Conservation (phyloP, 768 basidiomycete species). For the Kwoniella botswanensis region DNA sequence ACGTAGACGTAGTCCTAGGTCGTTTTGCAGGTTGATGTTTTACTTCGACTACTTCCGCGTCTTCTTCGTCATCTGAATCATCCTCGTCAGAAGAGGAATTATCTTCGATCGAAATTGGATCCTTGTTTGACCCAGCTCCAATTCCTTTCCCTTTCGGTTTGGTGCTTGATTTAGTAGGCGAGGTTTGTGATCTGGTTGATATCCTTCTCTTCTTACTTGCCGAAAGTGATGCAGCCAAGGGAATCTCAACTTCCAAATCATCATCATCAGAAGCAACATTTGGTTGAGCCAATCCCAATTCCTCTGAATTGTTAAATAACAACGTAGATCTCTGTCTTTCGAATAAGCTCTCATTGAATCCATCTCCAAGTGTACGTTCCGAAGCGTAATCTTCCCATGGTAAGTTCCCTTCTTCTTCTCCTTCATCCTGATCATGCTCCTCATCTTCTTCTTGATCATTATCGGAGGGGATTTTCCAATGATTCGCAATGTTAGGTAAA, state of each 20-base stretch:
- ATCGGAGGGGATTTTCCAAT: neutral
- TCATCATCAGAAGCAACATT: neutral
- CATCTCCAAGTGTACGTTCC: slow-evolving; percentile 48
- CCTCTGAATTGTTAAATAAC: slow-evolving; percentile 31
- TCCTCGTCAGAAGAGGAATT: slow-evolving; percentile 34
- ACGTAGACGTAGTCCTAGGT: slow-evolving; percentile 34
- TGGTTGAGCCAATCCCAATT: slow-evolving; percentile 3
- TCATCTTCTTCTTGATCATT: slow-evolving; percentile 10
- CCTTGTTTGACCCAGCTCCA: slow-evolving; percentile 37
- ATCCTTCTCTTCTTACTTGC: slow-evolving; percentile 2
- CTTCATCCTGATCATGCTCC: slow-evolving; percentile 12
- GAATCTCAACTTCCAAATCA: neutral
- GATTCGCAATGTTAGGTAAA: slow-evolving; percentile 16
- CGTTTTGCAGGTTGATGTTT: slow-evolving; percentile 29
- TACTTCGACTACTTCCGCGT: slow-evolving; percentile 27
- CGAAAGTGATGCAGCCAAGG: no score
- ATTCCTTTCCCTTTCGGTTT: neutral
- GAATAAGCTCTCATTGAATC: slow-evolving; percentile 35
- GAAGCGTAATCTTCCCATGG: slow-evolving; percentile 38
- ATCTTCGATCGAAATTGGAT: slow-evolving; percentile 44
- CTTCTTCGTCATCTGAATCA: slow-evolving; percentile 20
- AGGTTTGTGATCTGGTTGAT: slow-evolving; percentile 7
- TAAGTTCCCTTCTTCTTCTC: neutral
- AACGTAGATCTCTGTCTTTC: slow-evolving; percentile 29
- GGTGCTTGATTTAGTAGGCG: neutral